A percentile compares a stretch with the other conserved stretches of the same genome.
phyloP scores from a whole-genome alignment of 1,284 basidiomycete genomes.

The Thelephora terrestris region DNA sequence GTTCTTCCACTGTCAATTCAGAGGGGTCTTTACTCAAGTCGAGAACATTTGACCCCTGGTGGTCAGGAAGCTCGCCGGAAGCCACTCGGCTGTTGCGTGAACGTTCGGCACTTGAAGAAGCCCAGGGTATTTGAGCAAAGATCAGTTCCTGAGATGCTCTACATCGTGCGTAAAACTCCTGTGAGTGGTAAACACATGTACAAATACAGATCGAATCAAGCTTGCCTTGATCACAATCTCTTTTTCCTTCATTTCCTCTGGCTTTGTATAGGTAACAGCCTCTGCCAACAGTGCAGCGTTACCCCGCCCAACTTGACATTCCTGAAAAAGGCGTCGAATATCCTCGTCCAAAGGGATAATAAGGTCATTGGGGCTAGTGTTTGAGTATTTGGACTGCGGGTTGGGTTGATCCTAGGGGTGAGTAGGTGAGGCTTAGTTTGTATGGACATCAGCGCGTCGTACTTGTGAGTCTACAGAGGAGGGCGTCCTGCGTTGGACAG shows the following conservation, averaged over 20 bases:
- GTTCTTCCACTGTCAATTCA: slow-evolving; percentile 48
- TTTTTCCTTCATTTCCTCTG: slow-evolving; percentile 49
- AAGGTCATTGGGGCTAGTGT: slow-evolving; percentile 28
- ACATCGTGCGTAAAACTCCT: slow-evolving; percentile 72
- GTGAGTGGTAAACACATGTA: slow-evolving; percentile 3
- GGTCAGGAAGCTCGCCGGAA: slow-evolving; percentile 8
- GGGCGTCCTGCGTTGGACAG: slow-evolving; percentile 22
- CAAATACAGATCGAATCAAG: slow-evolving; percentile 4
- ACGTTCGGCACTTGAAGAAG: slow-evolving; percentile 60
- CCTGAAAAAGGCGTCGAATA: slow-evolving; percentile 65
- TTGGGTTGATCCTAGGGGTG: background rate
- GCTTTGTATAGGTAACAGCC: slow-evolving; percentile 51
- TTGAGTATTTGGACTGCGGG: background rate
- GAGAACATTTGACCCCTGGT: slow-evolving; percentile 1
- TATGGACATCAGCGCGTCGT: slow-evolving; percentile 6
- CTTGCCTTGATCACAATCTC: slow-evolving; percentile 50
- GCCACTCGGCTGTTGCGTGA: slow-evolving; percentile 21
- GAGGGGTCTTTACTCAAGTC: slow-evolving; percentile 22
- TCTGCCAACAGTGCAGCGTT: slow-evolving; percentile 62
- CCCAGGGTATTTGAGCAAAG: slow-evolving; percentile 71
- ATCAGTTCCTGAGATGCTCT: slow-evolving; percentile 64
- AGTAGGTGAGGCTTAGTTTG: slow-evolving; percentile 10
- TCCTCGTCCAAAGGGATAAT: slow-evolving; percentile 71
- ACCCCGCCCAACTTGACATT: slow-evolving; percentile 65
- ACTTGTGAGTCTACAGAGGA: slow-evolving; percentile 2